Evolutionary conservation across 345 rosid species (phyloP), one percentile per base, ranked within the genome.

Genomic region (Citrus australasica): DNA sequence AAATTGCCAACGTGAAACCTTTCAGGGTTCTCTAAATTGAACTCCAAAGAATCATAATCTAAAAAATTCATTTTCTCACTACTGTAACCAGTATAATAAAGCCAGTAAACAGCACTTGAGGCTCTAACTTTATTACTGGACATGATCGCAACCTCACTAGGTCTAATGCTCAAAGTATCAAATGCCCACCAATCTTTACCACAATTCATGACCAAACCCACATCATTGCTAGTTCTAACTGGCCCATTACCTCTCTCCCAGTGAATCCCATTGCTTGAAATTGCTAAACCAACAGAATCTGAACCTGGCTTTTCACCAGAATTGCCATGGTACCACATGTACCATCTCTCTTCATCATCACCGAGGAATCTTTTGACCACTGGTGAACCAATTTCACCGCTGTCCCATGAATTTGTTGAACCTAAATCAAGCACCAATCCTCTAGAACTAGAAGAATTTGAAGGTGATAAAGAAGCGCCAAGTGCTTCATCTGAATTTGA

Each of bases 331-430:
- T 94, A 91, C 98, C 97, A 94, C 97, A 92, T 89, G 78, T 81
- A 86, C 98, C 96, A 91, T 80, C 97, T 92, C 88, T 92, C 98
- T 82, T 87, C 93, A 61, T 91, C 91, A 59, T 92, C 96, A 38
- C 95, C 83, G 72, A 90, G 79, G 83, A 91, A 92, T 78, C 97
- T 89, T 85, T 91, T 94, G 76, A 94, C 90, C 25, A 92, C 94
- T 0, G 98, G 96, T n/a, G 95, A 91, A 59, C 97, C 96, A 74
- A 92, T 86, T 78, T 91, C 93, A 9, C 79, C 84, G 80, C 86
- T 33, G 84, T 92, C 95, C 98, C 95, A 94, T 0, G 93, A 91
- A 66, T 79, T 79, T 1, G 65, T 35, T 6, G 85, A 64, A 58
- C 92, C 94, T 67, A 92, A 67, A 82, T 87, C 94, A 53, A 94